phyloP scores from a whole-genome alignment of 1,284 basidiomycete genomes.

The Malassezia furfur region DNA sequence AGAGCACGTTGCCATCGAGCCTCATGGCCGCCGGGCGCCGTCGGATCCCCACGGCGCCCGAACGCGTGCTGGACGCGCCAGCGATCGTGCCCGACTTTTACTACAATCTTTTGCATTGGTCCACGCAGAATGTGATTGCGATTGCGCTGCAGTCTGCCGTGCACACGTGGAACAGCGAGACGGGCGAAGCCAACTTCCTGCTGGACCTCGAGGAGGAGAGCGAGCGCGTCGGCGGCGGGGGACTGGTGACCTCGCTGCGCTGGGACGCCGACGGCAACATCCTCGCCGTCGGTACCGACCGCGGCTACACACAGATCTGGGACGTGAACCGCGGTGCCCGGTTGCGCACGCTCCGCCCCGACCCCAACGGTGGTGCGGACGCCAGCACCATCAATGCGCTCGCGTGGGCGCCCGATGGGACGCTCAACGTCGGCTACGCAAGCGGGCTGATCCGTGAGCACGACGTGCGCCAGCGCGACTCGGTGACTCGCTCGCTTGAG shows the following conservation, averaged over 20 bases:
- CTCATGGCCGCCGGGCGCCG: slow-evolving; percentile 54
- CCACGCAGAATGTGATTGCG: slow-evolving; percentile 60
- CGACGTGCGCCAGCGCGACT: slow-evolving; percentile 39
- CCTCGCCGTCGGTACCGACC: slow-evolving; percentile 74
- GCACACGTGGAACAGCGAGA: slow-evolving; percentile 72
- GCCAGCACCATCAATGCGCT: slow-evolving; percentile 29
- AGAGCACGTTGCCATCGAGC: slow-evolving; percentile 36
- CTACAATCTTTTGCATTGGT: slow-evolving; percentile 87
- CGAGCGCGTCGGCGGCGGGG: slow-evolving; percentile 43
- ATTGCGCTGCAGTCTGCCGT: slow-evolving; percentile 36
- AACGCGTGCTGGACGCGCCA: slow-evolving; percentile 86
- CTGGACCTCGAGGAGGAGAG: slow-evolving; percentile 35
- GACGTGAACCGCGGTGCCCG: slow-evolving; percentile 72
- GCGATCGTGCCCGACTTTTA: slow-evolving; percentile 95
- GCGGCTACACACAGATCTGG: slow-evolving; percentile 89
- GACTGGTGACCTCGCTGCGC: slow-evolving; percentile 63
- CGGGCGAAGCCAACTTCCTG: slow-evolving; percentile 69
- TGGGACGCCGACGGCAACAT: slow-evolving; percentile 81
- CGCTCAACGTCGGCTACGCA: slow-evolving; percentile 37
- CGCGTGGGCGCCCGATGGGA: slow-evolving; percentile 43
- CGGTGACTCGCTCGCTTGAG: slow-evolving; percentile 31
- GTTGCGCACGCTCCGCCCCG: slow-evolving; percentile 58
- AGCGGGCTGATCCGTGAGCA: slow-evolving; percentile 44
- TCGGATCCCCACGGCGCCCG: slow-evolving; percentile 71
- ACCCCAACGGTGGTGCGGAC: slow-evolving; percentile 38